Evolutionary conservation across 2,329 filamentous ascomycete species (phyloP), one percentile per base, ranked within the genome.

Genomic region (Phialophora expanda): DNA sequence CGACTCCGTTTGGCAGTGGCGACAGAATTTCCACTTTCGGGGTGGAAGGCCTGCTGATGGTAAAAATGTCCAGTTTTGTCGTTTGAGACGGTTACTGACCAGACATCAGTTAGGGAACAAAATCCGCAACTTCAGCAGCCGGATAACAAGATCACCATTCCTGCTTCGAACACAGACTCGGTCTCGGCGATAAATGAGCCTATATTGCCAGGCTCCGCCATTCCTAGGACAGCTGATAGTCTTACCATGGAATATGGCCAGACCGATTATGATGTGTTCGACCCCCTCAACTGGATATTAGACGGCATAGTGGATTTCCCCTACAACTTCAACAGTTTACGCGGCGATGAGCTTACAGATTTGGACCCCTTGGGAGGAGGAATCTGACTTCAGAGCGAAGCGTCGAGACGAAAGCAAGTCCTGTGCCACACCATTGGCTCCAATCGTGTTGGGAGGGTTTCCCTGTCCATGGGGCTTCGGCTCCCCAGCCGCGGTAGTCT

Each of bases 271-370:
- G 91, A 96, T 76, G 92, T 96, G 68, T 97, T 96, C 74, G 93
- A 97, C 78, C 92, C 93, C 0, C 84, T 97, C 73, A 92, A 94
- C 76, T 97, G 93, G 93, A 92, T 96, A 83, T 82, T 97, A 66
- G 93, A 97, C 76, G 91, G 91, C 14, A 83, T 94, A 38, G 83
- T 95, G 66, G 90, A 93, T 75, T 90, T 94, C 75, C 91, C 91
- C 69, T 93, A 89, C 74, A 73, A 66, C 53, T 73, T 73, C 56
- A 69, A 60, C 58, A 67, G 61, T 28, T 41, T 62, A 14, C 62
- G 53, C 11, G 48, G 32, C 5, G 63, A 56, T 24, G 64, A 63
- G 12, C 44, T 66, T 46, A 50, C 66, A 14, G 63, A 63, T 3
- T 46, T 64, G 56, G 66, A 68, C 3, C 48, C 66, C 20, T 44